phyloP scores from a whole-genome alignment of 441 rosid genomes.

The Eruca vesicaria region DNA sequence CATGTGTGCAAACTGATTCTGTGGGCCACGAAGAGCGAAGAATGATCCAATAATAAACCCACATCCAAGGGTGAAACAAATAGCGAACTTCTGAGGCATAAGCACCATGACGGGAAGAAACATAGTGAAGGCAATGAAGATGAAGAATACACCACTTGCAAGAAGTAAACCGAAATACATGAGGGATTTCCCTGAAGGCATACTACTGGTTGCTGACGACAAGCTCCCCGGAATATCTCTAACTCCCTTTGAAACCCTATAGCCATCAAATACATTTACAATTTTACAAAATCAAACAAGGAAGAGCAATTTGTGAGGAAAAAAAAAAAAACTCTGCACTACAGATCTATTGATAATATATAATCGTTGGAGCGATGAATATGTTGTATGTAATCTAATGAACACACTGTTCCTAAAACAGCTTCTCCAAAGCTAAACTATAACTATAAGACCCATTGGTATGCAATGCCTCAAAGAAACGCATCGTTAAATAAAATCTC shows the following conservation, averaged over 20 bases:
- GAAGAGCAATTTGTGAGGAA: not conserved
- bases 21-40: constrained; percentile 71
- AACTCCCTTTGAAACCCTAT: constrained; percentile 78
- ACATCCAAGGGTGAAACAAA: constrained; percentile 75
- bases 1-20: constrained; percentile 68
- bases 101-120: constrained; percentile 79
- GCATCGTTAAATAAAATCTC: not conserved
- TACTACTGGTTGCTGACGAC: constrained; percentile 63
- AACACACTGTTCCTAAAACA: not conserved
- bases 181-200: constrained; percentile 72
- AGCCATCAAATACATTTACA: too few relatives aligned
- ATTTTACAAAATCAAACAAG: not conserved
- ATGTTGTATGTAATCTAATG: not conserved
- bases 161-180: constrained; percentile 70
- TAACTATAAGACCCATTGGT: not conserved
- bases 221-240: constrained; percentile 70
- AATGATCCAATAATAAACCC: constrained; percentile 70
- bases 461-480: constrained; percentile 6
- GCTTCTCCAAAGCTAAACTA: not conserved
- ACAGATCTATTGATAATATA: not conserved
- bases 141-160: constrained; percentile 64
- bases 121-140: constrained; percentile 73
- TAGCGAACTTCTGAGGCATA: constrained; percentile 80
- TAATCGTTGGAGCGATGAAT: not conserved
- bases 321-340: not conserved